These are phyloP conservation scores for Globisporangium cylindrosporum DNA, from an alignment of 352 stramenopile genomes.

Conservation along the genomic window DNA sequence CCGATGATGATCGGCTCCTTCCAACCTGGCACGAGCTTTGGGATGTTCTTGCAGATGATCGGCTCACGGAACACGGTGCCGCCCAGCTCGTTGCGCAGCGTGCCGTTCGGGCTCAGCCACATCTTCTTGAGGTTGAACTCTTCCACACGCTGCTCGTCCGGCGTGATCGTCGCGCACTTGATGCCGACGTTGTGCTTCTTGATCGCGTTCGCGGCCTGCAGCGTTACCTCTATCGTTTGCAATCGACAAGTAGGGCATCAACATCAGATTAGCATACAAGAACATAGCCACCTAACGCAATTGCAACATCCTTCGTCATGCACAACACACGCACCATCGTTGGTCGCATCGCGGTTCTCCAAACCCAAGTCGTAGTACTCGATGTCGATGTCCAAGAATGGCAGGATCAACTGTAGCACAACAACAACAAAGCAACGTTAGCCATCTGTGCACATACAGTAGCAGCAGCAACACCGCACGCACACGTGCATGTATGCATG, in stretches of 20 bases:
- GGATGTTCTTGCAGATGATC: conserved; percentile 86
- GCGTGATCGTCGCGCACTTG: conserved; percentile 90
- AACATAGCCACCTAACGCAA: background rate
- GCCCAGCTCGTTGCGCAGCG: conserved; percentile 80
- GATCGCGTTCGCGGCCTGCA: conserved; percentile 78
- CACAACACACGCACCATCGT: conserved; percentile 42
- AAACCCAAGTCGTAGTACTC: conserved; percentile 86
- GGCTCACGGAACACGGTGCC: conserved; percentile 89
- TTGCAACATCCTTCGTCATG: background rate
- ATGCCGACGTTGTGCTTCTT: conserved; percentile 79
- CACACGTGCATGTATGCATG: background rate
- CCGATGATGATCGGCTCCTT: conserved; percentile 87
- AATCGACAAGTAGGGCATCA: background rate
- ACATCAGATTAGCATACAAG: background rate
- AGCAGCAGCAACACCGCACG: background rate
- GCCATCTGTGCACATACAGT: background rate
- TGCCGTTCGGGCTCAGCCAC: conserved; percentile 84
- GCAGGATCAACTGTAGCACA: conserved; percentile 57
- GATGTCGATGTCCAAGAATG: conserved; percentile 82
- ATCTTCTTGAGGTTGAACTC: conserved; percentile 88
- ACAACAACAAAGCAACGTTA: background rate
- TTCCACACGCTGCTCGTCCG: conserved; percentile 76
- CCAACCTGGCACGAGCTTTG: conserved; percentile 83
- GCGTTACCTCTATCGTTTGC: conserved; percentile 50
- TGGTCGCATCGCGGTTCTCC: conserved; percentile 73